phyloP scores from a whole-genome alignment of 2,329 filamentous ascomycete species.

The Aspergillus fructus region DNA sequence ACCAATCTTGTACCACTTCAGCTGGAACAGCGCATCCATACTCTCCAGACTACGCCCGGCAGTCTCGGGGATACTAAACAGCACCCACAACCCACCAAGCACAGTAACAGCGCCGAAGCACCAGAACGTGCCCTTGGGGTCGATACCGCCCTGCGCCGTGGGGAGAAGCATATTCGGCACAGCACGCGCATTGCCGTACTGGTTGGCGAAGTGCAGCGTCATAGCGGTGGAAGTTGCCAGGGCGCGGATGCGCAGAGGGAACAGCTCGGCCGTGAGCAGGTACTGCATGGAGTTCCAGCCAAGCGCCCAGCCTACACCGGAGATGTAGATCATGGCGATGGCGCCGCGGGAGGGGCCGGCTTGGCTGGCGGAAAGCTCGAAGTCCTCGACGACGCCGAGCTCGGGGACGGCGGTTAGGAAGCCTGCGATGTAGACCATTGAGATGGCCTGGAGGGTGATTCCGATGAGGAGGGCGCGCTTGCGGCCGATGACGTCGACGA shows the following conservation, averaged over 20 bases:
- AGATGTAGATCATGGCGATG: constrained; percentile 71
- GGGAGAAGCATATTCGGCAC: constrained; percentile 71
- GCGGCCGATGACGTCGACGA: constrained; percentile 76
- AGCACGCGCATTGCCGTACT: constrained; percentile 74
- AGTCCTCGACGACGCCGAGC: constrained; percentile 51
- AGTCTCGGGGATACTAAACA: constrained; percentile 64
- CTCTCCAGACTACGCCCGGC: constrained; percentile 56
- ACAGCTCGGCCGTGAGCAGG: constrained; percentile 74
- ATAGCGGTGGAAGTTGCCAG: constrained; percentile 70
- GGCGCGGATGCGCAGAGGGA: constrained; percentile 71
- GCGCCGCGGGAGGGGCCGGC: constrained; percentile 60
- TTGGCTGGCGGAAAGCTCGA: constrained; percentile 49
- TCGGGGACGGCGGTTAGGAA: constrained; percentile 63
- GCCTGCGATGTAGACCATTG: constrained; percentile 63
- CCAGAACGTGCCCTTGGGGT: constrained; percentile 70
- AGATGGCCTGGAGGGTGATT: constrained; percentile 59
- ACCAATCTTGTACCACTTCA: constrained; percentile 75
- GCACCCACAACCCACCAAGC: constrained; percentile 64
- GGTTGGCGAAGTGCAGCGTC: constrained; percentile 76
- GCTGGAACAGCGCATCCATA: constrained; percentile 70
- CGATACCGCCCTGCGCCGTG: constrained; percentile 39
- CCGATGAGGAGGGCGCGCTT: constrained; percentile 65
- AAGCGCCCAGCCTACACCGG: constrained; percentile 67
- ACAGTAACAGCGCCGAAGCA: constrained; percentile 70
- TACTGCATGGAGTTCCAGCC: constrained; percentile 79